Evolutionary conservation across 1,139 yeast genomes (phyloP).

Genomic region (Entelexis sorbosivorans): DNA sequence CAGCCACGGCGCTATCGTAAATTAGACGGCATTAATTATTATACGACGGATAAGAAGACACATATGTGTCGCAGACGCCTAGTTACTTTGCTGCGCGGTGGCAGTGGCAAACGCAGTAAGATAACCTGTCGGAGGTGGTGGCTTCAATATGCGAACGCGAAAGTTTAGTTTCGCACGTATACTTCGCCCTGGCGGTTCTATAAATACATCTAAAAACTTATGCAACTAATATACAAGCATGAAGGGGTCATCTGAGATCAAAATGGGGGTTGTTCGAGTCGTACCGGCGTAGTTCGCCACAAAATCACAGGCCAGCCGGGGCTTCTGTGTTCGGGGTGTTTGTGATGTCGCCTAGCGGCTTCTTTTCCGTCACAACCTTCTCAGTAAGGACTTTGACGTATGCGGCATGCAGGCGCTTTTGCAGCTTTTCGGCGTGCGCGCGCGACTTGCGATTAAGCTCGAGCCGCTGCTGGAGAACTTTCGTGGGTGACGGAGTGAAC

Average conservation of each 20-base stretch:
- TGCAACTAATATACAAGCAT: conserved; percentile 4
- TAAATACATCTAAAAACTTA: neutral
- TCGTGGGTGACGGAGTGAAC: conserved; percentile 12
- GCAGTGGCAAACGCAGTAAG: too few relatives aligned
- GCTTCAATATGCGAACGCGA: too few relatives aligned
- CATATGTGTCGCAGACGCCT: too few relatives aligned
- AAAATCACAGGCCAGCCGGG: neutral
- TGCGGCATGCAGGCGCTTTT: conserved; percentile 18
- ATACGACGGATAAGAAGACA: too few relatives aligned
- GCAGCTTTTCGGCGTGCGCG: conserved; percentile 18
- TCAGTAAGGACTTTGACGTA: conserved; percentile 12
- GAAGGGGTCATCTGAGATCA: neutral
- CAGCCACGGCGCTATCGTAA: too few relatives aligned
- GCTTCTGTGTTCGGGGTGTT: neutral
- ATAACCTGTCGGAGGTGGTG: too few relatives aligned
- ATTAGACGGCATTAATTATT: too few relatives aligned
- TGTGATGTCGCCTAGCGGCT: conserved; percentile 8
- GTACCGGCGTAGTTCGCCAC: neutral
- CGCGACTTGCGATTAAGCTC: conserved; percentile 15
- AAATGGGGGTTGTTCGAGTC: neutral
- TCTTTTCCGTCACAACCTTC: conserved; percentile 8
- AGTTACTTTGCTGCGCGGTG: too few relatives aligned
- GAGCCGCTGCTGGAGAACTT: conserved; percentile 10
- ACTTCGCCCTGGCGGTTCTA: neutral
- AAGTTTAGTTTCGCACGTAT: too few relatives aligned